A percentile compares a stretch with the other conserved stretches of the same genome.
phyloP scores from a whole-genome alignment of 176 grass and related monocot genomes.

The Musa troglodytarum region DNA sequence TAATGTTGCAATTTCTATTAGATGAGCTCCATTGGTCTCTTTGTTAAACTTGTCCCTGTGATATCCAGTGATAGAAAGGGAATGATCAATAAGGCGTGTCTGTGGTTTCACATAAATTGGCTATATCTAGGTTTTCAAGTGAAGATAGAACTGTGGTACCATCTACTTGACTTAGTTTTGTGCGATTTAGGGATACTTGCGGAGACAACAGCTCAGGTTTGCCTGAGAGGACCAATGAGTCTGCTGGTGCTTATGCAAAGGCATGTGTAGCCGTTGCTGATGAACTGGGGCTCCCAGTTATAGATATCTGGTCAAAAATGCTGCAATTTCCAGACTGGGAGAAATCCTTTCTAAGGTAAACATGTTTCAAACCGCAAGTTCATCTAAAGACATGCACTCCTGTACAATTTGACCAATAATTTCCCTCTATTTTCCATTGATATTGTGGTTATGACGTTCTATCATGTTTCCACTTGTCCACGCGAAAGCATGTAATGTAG shows the following conservation, averaged over 20 bases:
- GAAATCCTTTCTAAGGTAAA: conserved; percentile 49
- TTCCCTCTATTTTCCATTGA: not conserved
- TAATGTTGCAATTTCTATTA: not conserved
- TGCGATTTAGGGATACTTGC: conserved; percentile 36
- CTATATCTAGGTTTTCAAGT: not conserved
- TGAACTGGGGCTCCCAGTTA: conserved; percentile 46
- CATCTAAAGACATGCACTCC: not conserved
- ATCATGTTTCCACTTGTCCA: too few species aligned
- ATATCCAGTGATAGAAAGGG: not conserved
- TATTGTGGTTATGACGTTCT: not conserved
- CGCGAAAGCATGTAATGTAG: too few species aligned
- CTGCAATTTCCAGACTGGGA: conserved; percentile 63
- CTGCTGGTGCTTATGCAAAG: conserved; percentile 70
- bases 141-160: not conserved
- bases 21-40: not conserved
- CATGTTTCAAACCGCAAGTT: not conserved
- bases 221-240: conserved; percentile 80
- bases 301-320: conserved; percentile 83
- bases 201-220: conserved; percentile 34
- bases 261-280: conserved; percentile 63
- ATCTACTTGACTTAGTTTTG: not conserved
- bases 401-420: not conserved
- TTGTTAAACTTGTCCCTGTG: not conserved
- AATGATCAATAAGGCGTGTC: not conserved
- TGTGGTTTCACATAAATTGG: not conserved